A percentile compares a stretch with the other conserved stretches of the same genome.
phyloP scores from a whole-genome alignment of 306 rosid genomes.

The Vigna reflexopilosa region DNA sequence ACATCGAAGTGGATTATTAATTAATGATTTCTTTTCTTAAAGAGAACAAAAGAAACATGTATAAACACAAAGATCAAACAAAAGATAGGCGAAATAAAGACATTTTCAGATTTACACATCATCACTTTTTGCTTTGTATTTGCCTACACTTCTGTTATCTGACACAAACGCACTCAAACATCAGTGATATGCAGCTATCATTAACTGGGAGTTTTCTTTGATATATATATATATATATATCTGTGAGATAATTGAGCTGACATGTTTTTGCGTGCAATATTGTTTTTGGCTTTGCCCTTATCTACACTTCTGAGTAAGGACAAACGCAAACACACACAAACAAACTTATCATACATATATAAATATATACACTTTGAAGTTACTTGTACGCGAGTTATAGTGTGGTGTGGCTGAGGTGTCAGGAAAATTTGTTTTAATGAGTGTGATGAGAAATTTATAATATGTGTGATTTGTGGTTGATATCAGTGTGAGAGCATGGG shows the following conservation, averaged over 20 bases:
- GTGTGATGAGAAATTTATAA: background rate
- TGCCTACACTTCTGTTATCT: background rate
- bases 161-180: background rate
- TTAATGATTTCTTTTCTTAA: background rate
- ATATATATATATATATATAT: background rate
- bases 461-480: background rate
- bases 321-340: background rate
- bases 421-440: slow-evolving; percentile 3
- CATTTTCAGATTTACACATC: background rate
- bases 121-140: background rate
- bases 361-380: background rate
- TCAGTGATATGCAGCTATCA: background rate
- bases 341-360: background rate
- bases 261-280: background rate
- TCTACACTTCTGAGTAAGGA: background rate
- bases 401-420: background rate
- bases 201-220: background rate
- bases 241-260: background rate
- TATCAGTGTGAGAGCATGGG: slow-evolving; percentile 93
- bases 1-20: background rate
- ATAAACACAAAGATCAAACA: background rate
- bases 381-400: slow-evolving; percentile 36
- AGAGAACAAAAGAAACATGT: background rate
- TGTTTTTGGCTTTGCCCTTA: background rate
- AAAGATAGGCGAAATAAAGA: background rate